A percentile compares a stretch with the other conserved stretches of the same genome.
phyloP scores from a whole-genome alignment of 768 basidiomycete genomes.

The Exidia glandulosa region DNA sequence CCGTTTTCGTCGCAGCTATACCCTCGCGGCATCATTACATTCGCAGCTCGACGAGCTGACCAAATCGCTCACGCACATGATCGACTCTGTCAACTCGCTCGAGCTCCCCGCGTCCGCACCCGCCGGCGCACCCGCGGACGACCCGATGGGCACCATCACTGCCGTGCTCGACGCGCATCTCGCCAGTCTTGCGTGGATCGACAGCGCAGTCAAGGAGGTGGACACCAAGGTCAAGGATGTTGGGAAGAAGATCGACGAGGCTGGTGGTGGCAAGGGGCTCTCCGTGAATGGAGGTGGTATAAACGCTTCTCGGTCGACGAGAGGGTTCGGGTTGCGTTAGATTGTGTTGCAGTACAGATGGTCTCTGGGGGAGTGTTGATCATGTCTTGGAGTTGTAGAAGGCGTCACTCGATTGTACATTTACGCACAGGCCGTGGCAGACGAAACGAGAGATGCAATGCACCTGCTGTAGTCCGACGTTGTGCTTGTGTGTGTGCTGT shows the following conservation, averaged over 20 bases:
- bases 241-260: no score
- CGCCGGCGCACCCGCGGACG: no score
- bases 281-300: no score
- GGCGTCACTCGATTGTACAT: conserved; percentile 39
- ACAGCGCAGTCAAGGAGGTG: no score
- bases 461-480: not conserved
- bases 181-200: no score
- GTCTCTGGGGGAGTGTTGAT: conserved; percentile 45
- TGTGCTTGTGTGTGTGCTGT: no score
- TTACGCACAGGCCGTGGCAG: not conserved
- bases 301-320: conserved; percentile 39
- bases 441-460: not conserved
- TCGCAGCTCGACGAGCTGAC: conserved; percentile 90
- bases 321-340: not conserved
- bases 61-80: conserved; percentile 85
- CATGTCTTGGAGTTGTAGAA: conserved; percentile 32
- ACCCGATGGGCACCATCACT: conserved; percentile 85
- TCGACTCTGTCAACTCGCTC: conserved; percentile 80
- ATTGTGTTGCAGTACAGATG: conserved; percentile 17
- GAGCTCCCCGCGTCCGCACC: no score
- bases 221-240: no score
- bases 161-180: conserved; percentile 90
- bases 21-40: conserved; percentile 85
- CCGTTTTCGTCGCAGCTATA: no score
- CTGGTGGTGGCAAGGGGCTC: no score